phyloP scores from a whole-genome alignment of 164 flowering plant species.

The Tetrastigma voinierianum region DNA sequence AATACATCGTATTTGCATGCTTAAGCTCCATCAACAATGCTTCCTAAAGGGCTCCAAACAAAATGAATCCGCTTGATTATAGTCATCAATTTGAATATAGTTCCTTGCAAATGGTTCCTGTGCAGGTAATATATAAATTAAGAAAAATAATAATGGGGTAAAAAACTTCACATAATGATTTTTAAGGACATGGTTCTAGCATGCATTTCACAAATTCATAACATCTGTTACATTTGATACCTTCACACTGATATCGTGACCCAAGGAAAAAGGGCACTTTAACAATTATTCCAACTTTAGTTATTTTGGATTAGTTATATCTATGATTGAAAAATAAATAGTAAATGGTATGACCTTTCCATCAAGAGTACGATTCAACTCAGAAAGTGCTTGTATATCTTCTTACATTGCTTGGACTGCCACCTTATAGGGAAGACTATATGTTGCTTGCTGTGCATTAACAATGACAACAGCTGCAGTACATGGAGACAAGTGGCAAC shows the following conservation, averaged over 20 bases:
- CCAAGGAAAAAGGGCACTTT: no score
- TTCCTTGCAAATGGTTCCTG: no score
- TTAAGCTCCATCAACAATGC: conserved; percentile 34
- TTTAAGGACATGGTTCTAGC: no score
- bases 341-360: conserved; percentile 33
- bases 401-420: conserved; percentile 28
- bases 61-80: not conserved
- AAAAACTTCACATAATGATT: no score
- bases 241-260: no score
- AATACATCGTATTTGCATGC: conserved; percentile 33
- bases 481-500: no score
- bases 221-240: no score
- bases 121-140: not conserved
- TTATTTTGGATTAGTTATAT: not conserved
- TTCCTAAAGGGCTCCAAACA: conserved; percentile 25
- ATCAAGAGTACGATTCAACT: conserved; percentile 30
- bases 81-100: no score
- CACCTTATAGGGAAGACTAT: conserved; percentile 14
- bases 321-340: not conserved
- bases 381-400: conserved; percentile 26
- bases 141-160: no score
- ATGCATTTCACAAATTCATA: no score
- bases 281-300: no score
- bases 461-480: conserved; percentile 6
- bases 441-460: conserved; percentile 12